Evolutionary conservation across 164 flowering plant genomes (phyloP), one percentile per base, ranked within the genome.

Genomic region (Houttuynia cordata): DNA sequence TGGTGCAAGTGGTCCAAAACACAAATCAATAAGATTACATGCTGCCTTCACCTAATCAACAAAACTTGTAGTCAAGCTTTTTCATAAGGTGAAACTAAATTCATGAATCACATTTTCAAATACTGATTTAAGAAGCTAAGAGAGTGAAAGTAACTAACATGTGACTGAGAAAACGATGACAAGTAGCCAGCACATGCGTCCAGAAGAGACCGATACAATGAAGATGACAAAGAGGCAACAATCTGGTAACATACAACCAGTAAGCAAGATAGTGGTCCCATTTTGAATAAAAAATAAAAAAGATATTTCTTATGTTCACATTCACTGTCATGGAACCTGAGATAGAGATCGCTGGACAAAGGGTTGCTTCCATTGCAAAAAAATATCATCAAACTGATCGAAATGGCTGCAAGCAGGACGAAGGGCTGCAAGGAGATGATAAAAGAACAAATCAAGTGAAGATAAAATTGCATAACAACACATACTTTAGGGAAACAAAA

Each of bases 151-250:
- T 25, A 54, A 86, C 91, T 0, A 63, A 91, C 97, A 77, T 91
- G 97, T 62, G 93, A 81, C 50, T 77, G 83, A 39, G 84, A 83
- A 79, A 76, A 86, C 55, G 97, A 91, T 53, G 89, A 75, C 62
- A 91, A 73, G 73, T 84, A 91, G 57, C 97, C 96, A 71, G 93
- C 86, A 68, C 88, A 83, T 42, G 86, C 82, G 73, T 76, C 81
- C 62, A 91, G 90, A 65, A 91, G 84, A 40, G 89, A 83, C 20
- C 71, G 83, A 69, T 79, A 88, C 19, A 77, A 57, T 50, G 83
- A 57, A 68, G 93, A 81, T 37, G 88, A 79, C 54, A 83, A 75
- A 12, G 79, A 77, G 30, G 75, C 79, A 22, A 84, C 86, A 73
- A 91, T 81, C 97, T 91, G 93, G 81, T 81, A 68, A 56, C 34